Base-by-base conservation (phyloP, 176 grass and related monocot genomes). In the Phoenix roebelenii region DNA sequence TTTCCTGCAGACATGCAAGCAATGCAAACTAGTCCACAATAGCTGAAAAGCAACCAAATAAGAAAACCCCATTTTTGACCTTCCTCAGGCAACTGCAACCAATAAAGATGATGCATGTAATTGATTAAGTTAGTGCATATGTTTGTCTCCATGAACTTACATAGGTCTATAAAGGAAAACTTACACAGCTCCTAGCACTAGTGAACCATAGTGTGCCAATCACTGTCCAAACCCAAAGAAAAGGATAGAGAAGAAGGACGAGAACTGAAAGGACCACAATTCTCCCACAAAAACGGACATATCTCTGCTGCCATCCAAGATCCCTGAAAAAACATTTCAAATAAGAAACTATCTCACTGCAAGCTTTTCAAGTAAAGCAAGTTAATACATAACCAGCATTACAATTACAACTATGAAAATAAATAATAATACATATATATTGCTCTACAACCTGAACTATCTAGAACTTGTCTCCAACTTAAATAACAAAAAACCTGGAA, bases 41-140 rank as follows among this genome's bases (percentile, higher is more conserved):
- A 98, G 66, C 94, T 98, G 64, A 98, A 98, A 50, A 98, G 79
- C 58, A 98, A 61, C 88, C 94, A 98, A 81, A 98, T 98, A 26
- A 98, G 77, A 79, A 98, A 98, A 32, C 85, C 94, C 94, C 94
- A 98, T 72, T 98, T 98, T 66, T 92, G 94, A 32, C 88, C 94
- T 93, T 98, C 85, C 55, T 89, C 88, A 2, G 94, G 88, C 65
- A 98, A 69, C 94, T 98, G 70, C 26, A 76, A 19, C 18, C 50
- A 67, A 39, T 44, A 65, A 72, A 76, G 10, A 66, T 44, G 7
- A 44, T 44, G 35, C 10, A 44, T 2, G 10, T 12, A 44, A 44
- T 6, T 12, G 35, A 44, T 44, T 44, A 44, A 44, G 9, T 12
- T 44, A 44, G 35, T 14, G 10, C 35, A 44, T 44, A 44, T 44